A percentile compares a stretch with the other conserved stretches of the same genome.
Conservation (phyloP, 192 early-diverging fungal genomes). For the Mortierella alpina region DNA sequence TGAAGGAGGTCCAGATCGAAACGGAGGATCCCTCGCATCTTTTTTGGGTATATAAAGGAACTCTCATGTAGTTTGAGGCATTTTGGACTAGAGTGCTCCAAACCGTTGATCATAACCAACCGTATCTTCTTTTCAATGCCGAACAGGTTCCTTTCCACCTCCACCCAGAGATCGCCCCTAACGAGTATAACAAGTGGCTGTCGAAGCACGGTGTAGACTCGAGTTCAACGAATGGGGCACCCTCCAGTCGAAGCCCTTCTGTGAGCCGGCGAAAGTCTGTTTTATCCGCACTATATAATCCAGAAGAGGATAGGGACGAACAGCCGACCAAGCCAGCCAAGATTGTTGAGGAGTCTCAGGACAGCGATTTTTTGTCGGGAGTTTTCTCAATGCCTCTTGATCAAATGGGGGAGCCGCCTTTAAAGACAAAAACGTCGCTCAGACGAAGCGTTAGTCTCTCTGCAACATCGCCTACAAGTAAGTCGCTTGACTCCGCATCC, state of each 20-base stretch:
- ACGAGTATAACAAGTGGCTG: slow-evolving; percentile 59
- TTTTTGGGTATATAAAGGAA: slow-evolving; percentile 47
- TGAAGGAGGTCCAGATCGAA: slow-evolving; percentile 56
- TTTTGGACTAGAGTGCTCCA: neutral
- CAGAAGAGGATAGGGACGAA: slow-evolving; percentile 48
- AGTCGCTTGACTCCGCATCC: neutral
- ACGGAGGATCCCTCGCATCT: slow-evolving; percentile 56
- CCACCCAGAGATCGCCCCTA: slow-evolving; percentile 60
- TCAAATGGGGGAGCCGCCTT: slow-evolving; percentile 31
- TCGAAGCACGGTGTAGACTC: slow-evolving; percentile 48
- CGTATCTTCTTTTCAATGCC: neutral
- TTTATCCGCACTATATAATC: slow-evolving; percentile 55
- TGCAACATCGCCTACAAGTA: slow-evolving; percentile 39
- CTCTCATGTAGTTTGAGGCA: neutral
- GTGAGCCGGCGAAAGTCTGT: slow-evolving; percentile 52
- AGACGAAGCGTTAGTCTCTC: slow-evolving; percentile 49
- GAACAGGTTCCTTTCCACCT: slow-evolving; percentile 56
- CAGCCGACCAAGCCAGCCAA: slow-evolving; percentile 21
- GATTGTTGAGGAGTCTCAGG: slow-evolving; percentile 10
- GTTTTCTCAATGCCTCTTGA: slow-evolving; percentile 34
- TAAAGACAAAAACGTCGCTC: slow-evolving; percentile 39
- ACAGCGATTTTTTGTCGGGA: slow-evolving; percentile 27
- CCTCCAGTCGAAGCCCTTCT: slow-evolving; percentile 31
- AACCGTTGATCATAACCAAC: neutral
- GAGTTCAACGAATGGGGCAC: slow-evolving; percentile 16